phyloP scores from a whole-genome alignment of 2,329 filamentous ascomycete species.

The Penicillium italicum region DNA sequence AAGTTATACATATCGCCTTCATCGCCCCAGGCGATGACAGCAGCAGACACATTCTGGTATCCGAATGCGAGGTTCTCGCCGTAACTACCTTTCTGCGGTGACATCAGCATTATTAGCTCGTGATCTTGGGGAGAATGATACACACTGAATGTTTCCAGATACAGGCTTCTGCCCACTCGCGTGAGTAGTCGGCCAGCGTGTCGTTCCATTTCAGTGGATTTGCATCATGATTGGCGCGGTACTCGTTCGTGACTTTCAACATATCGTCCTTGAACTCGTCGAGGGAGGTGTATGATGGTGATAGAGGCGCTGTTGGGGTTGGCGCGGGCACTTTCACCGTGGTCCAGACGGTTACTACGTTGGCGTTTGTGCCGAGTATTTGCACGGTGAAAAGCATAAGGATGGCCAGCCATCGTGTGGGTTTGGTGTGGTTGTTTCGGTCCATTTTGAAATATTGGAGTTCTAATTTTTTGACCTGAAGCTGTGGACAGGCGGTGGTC shows the following conservation, averaged over 20 bases:
- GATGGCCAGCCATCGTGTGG: constrained; percentile 3
- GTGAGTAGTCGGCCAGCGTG: constrained; percentile 57
- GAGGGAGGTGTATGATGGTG: constrained; percentile 44
- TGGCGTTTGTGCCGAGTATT: neutral
- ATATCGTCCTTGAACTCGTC: constrained; percentile 50
- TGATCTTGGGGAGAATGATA: neutral
- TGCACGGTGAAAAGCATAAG: neutral
- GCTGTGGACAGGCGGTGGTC: neutral
- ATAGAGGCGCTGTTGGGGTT: constrained; percentile 26
- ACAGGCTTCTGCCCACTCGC: constrained; percentile 48
- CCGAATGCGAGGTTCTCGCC: constrained; percentile 74
- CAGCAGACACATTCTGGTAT: constrained; percentile 56
- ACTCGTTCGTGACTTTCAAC: constrained; percentile 64
- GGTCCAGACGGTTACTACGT: constrained; percentile 20
- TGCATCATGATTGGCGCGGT: constrained; percentile 62
- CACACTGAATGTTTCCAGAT: constrained; percentile 42
- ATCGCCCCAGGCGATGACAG: constrained; percentile 64
- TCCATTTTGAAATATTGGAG: neutral
- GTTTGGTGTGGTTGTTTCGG: neutral
- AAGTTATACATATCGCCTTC: constrained; percentile 61
- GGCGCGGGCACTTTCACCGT: constrained; percentile 18
- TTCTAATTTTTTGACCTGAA: neutral
- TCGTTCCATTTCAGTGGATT: constrained; percentile 60
- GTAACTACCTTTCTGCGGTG: constrained; percentile 54
- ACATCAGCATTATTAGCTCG: constrained; percentile 1